phyloP scores from a whole-genome alignment of 345 rosid genomes.

The Fremontodendron californicum region DNA sequence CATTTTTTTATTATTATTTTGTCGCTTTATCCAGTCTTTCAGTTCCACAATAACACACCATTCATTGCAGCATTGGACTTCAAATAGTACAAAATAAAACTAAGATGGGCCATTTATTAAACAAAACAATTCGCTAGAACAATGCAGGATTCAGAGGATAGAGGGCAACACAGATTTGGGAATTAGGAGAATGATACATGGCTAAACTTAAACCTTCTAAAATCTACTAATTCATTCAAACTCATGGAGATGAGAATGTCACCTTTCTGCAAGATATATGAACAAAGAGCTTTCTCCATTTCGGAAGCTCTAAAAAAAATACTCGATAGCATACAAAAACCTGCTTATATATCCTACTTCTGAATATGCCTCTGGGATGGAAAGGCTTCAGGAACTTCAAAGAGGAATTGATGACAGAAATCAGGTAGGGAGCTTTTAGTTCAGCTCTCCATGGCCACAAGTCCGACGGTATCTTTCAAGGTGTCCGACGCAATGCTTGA shows the following conservation, averaged over 20 bases:
- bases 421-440: constrained; percentile 4
- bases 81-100: neutral
- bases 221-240: constrained; percentile 9
- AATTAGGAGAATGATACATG: neutral
- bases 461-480: neutral
- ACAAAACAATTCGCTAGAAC: no score
- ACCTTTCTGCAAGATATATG: constrained; percentile 12
- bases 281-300: constrained; percentile 19
- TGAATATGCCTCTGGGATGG: neutral
- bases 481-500: neutral
- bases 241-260: neutral
- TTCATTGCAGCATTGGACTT: neutral
- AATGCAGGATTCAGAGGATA: neutral
- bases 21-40: neutral
- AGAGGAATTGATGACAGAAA: constrained; percentile 3
- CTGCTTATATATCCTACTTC: constrained; percentile 25
- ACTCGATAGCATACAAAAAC: constrained; percentile 22
- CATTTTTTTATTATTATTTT: no score
- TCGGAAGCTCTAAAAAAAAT: constrained; percentile 26
- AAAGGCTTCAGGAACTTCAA: no score
- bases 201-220: constrained; percentile 7
- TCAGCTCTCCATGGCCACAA: constrained; percentile 5
- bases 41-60: neutral
- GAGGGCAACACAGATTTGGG: neutral
- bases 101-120: neutral